Evolutionary conservation across 352 stramenopile species (phyloP).

Genomic region (Globisporangium spinosum): DNA sequence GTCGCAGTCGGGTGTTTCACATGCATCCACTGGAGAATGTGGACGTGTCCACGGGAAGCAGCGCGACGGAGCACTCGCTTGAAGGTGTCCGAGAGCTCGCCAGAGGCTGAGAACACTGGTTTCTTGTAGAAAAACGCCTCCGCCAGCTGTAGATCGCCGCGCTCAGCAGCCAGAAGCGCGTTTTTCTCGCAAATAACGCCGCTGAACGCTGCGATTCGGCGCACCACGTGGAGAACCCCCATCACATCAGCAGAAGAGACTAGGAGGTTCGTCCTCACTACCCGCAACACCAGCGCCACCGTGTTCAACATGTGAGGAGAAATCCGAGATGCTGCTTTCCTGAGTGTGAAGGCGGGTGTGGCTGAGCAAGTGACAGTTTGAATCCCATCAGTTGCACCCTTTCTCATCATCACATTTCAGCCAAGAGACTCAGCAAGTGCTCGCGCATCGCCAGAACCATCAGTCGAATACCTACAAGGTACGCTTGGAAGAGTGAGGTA

Average conservation of each 20-base stretch:
- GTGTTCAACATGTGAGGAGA: constrained; percentile 6
- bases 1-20: constrained; percentile 38
- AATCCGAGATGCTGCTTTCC: not conserved
- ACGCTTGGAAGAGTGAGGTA: no score
- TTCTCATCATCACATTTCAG: no score
- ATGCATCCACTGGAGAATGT: constrained; percentile 52
- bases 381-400: not conserved
- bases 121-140: constrained; percentile 4
- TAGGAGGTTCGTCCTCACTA: not conserved
- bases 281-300: not conserved
- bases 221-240: no score
- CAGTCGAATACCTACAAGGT: no score
- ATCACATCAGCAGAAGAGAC: no score
- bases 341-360: not conserved
- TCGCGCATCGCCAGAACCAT: no score
- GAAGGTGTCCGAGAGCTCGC: not conserved
- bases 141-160: not conserved
- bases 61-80: constrained; percentile 43
- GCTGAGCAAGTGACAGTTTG: constrained; percentile 1
- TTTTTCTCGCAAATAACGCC: no score
- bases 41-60: constrained; percentile 40
- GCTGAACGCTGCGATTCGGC: no score
- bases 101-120: not conserved
- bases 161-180: not conserved
- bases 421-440: no score